Conservation (phyloP, 2,329 filamentous ascomycete species). For the Penicillium hordei region DNA sequence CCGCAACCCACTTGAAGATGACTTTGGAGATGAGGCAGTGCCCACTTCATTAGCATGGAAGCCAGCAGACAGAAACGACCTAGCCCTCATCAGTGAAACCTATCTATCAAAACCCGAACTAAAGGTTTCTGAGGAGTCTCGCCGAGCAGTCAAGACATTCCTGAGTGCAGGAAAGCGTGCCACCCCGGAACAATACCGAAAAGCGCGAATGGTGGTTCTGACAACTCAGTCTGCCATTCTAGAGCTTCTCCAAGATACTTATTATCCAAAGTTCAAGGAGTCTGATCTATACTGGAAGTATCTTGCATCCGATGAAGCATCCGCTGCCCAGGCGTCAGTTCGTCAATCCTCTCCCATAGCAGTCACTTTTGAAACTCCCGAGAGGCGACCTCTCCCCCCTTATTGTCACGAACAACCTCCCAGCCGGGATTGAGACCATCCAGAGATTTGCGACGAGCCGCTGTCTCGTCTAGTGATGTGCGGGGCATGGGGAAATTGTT, state of each 20-base stretch:
- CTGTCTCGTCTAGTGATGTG: constrained; percentile 62
- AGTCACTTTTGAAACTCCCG: constrained; percentile 31
- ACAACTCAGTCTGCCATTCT: constrained; percentile 78
- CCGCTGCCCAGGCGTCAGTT: constrained; percentile 24
- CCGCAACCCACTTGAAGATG: constrained; percentile 87
- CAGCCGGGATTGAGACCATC: constrained; percentile 44
- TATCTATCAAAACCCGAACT: constrained; percentile 83
- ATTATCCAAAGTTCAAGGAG: constrained; percentile 83
- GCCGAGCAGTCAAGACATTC: constrained; percentile 71
- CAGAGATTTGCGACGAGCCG: constrained; percentile 59
- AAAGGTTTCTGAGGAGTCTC: constrained; percentile 69
- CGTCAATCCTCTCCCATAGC: constrained; percentile 20
- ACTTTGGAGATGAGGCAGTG: constrained; percentile 69
- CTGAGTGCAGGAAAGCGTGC: constrained; percentile 74
- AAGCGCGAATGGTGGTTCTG: constrained; percentile 77
- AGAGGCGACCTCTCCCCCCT: constrained; percentile 45
- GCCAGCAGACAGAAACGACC: constrained; percentile 78
- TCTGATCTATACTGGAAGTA: constrained; percentile 97
- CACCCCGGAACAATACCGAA: constrained; percentile 76
- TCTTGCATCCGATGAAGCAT: constrained; percentile 76
- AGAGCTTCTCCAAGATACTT: constrained; percentile 75
- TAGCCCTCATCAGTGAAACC: constrained; percentile 86
- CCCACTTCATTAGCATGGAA: constrained; percentile 69
- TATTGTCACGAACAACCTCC: constrained; percentile 50
- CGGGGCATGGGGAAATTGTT: constrained; percentile 49